Evolutionary conservation across 2,329 filamentous ascomycete species (phyloP).

Genomic region (Alternaria sp.): DNA sequence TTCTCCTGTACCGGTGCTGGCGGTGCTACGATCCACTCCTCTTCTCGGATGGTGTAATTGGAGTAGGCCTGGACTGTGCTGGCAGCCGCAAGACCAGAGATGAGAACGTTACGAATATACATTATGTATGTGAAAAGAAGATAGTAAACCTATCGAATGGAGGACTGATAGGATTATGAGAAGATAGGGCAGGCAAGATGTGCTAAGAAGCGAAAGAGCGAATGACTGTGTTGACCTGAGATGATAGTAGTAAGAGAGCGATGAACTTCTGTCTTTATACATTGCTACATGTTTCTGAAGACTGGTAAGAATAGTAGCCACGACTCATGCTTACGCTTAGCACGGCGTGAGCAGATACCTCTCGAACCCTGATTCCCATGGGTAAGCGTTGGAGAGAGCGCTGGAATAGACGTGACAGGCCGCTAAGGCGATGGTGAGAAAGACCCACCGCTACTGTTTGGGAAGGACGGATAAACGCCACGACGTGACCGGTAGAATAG

Average conservation of each 20-base stretch:
- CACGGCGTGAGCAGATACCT: constrained; percentile 15
- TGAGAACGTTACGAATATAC: constrained; percentile 44
- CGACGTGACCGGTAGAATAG: constrained; percentile 22
- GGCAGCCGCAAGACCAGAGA: constrained; percentile 36
- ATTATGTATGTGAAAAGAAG: constrained; percentile 34
- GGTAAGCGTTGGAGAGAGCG: constrained; percentile 12
- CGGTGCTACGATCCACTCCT: constrained; percentile 20
- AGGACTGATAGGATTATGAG: constrained; percentile 8
- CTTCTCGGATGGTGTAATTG: constrained; percentile 28
- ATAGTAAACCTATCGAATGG: constrained; percentile 16
- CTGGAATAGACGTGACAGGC: constrained; percentile 26
- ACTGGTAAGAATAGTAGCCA: constrained; percentile 26
- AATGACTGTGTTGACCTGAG: constrained; percentile 21
- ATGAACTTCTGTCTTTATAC: constrained; percentile 32
- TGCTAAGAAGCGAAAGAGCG: constrained; percentile 15
- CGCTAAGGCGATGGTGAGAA: constrained; percentile 27
- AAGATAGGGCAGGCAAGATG: constrained; percentile 2
- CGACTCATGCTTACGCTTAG: constrained; percentile 12
- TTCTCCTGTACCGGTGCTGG: constrained; percentile 21
- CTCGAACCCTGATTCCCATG: constrained; percentile 19
- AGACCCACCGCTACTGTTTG: constrained; percentile 25
- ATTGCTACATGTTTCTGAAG: constrained; percentile 11
- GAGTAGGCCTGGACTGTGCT: constrained; percentile 38
- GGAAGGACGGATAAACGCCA: constrained; percentile 22
- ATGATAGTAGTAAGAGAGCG: constrained; percentile 15